These are phyloP conservation scores for Microcyclosporella mali DNA, from an alignment of 2,329 filamentous ascomycete species.

Conservation along the genomic window DNA sequence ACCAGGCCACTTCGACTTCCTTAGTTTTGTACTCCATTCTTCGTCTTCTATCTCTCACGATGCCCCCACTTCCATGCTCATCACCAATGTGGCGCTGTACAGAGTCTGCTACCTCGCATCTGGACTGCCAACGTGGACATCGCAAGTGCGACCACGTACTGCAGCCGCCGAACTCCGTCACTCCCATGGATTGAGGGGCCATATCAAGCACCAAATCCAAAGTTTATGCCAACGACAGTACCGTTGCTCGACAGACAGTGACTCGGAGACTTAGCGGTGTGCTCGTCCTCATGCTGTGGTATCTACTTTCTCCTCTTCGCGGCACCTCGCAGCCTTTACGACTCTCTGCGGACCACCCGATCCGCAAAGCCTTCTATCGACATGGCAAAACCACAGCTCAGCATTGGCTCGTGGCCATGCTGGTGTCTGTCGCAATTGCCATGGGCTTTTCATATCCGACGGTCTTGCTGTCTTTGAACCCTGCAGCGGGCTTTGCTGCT, in stretches of 20 bases:
- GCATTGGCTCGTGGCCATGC: conserved; percentile 67
- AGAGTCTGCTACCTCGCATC: too few relatives aligned
- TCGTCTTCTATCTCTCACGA: too few relatives aligned
- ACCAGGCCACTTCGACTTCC: neutral
- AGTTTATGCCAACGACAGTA: too few relatives aligned
- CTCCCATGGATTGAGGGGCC: too few relatives aligned
- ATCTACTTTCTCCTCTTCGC: conserved; percentile 65
- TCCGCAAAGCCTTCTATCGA: conserved; percentile 59
- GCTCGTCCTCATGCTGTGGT: conserved; percentile 33
- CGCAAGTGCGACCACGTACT: too few relatives aligned
- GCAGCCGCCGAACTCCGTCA: too few relatives aligned
- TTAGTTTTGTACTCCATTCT: neutral
- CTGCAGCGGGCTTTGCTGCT: conserved; percentile 63
- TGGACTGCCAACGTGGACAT: too few relatives aligned
- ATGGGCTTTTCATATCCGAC: conserved; percentile 67
- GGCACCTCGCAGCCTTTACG: conserved; percentile 69
- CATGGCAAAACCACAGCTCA: conserved; percentile 66
- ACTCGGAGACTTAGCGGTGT: conserved; percentile 4
- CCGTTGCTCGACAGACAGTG: conserved; percentile 1
- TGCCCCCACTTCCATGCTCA: too few relatives aligned
- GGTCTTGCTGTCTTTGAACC: conserved; percentile 66
- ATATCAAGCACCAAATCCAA: too few relatives aligned
- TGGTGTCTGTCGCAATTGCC: conserved; percentile 66
- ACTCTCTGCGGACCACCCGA: conserved; percentile 57
- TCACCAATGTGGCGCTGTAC: too few relatives aligned